Evolutionary conservation across 2,329 filamentous ascomycete genomes (phyloP), one percentile per base, ranked within the genome.

Genomic region (Lachnellula subtilissima): DNA sequence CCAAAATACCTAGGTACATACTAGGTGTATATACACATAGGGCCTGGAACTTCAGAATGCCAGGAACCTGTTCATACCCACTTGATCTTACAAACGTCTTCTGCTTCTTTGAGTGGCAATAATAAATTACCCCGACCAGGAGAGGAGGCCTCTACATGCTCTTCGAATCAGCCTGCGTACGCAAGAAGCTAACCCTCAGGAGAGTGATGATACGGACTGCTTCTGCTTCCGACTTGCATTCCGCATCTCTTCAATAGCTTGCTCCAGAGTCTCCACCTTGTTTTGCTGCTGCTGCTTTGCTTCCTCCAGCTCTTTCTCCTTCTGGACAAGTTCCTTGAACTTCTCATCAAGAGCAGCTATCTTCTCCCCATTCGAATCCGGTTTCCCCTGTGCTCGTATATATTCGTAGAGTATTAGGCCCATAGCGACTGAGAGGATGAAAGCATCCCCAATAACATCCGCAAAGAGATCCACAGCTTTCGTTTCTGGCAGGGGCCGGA

Each of bases 391-490:
- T 7, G 79, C 73, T 62, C 77, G 79, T 69, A 81, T 80, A 61
- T 81, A 85, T 70, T 87, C 84, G 68, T 82, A 87, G 37, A 85
- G 70, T 54, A 87, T 78, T 50, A 87, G 68, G 19, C 70, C 76
- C 14, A 75, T 73, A 6, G 82, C 84, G 25, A 87, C 82, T 5
- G 76, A 66, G 19, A 87, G 75, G 57, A 87, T 86, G 65, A 87
- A 87, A 15, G 74, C 72, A 61, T 87, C 84, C 42, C 84, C 84
- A 50, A 83, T 73, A 15, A 87, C 83, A 64, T 87, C 84, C 43
- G 84, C 84, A 63, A 87, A 87, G 7, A 87, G 71, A 64, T 86
- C 83, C 11, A 87, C 84, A 8, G 84, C 84, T 70, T 86, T 87
- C 15, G 70, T 75, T 66, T 87, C 84, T 9, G 84, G 82, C n/a